These are phyloP conservation scores for Torulaspora maleeae DNA, from an alignment of 805 yeast genomes.

Conservation along the genomic window DNA sequence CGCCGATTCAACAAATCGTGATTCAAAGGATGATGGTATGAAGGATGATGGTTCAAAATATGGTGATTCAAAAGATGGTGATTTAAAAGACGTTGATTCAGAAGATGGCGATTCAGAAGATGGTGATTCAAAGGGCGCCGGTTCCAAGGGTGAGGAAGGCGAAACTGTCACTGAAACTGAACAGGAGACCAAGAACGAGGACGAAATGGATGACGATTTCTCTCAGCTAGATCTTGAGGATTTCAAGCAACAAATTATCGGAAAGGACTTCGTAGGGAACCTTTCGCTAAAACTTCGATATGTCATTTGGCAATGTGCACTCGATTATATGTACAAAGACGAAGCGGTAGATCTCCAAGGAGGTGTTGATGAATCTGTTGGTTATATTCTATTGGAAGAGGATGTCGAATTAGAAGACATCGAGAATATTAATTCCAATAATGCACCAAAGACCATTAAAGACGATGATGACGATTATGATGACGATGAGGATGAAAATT, in stretches of 20 bases:
- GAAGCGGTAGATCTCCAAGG: constrained; percentile 30
- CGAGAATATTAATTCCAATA: neutral
- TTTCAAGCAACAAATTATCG: constrained; percentile 41
- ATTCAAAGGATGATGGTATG: too few relatives aligned
- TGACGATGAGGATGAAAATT: constrained; percentile 16
- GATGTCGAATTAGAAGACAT: constrained; percentile 5
- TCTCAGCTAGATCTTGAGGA: constrained; percentile 40
- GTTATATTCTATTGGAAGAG: constrained; percentile 17
- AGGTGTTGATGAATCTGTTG: constrained; percentile 12
- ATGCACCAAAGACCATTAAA: constrained; percentile 3
- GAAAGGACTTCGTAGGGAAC: constrained; percentile 46
- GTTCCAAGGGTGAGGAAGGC: neutral
- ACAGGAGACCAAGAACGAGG: constrained; percentile 1
- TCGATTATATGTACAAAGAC: constrained; percentile 26
- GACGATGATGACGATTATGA: constrained; percentile 18
- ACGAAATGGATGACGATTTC: constrained; percentile 30
- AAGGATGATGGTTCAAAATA: too few relatives aligned
- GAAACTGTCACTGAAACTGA: constrained; percentile 4
- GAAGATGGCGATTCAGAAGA: too few relatives aligned
- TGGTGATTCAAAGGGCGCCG: too few relatives aligned
- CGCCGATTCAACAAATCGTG: too few relatives aligned
- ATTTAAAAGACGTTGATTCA: too few relatives aligned
- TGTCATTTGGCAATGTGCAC: constrained; percentile 63
- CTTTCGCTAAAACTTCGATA: constrained; percentile 62
- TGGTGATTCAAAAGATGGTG: too few relatives aligned